Evolutionary conservation across 805 yeast species (phyloP).

Genomic region (Torulaspora delbrueckii): DNA sequence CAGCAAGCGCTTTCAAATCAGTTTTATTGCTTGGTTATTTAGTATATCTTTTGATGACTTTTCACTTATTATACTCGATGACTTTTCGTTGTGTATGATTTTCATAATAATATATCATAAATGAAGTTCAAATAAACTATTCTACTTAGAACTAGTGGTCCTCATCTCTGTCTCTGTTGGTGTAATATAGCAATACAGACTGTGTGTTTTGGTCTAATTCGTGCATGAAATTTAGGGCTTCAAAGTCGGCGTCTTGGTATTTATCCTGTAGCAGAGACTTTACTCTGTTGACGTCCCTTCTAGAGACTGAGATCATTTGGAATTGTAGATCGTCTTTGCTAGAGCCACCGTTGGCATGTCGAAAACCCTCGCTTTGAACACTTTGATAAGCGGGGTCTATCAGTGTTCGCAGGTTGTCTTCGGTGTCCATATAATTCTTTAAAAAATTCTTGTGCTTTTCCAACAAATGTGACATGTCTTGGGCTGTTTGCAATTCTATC

Average conservation of each 20-base stretch:
- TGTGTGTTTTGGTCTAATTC: background rate
- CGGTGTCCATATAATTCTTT: background rate
- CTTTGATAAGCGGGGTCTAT: no score
- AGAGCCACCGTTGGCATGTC: background rate
- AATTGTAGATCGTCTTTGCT: background rate
- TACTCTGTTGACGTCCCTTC: background rate
- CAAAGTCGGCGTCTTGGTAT: background rate
- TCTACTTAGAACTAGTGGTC: background rate
- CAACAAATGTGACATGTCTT: background rate
- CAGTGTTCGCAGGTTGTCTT: background rate
- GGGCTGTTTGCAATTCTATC: background rate
- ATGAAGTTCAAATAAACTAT: background rate
- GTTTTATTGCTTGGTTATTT: no score
- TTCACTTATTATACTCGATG: conserved; percentile 1
- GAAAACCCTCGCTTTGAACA: background rate
- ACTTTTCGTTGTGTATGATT: background rate
- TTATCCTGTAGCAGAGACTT: background rate
- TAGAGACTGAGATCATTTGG: background rate
- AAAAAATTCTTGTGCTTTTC: background rate
- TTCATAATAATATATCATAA: background rate
- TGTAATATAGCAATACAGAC: background rate
- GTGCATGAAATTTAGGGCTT: background rate
- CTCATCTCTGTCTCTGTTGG: background rate
- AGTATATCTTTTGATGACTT: background rate
- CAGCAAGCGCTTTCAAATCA: no score